Evolutionary conservation across 176 grass and related monocot genomes (phyloP).

Genomic region (Hordeum vulgare): DNA sequence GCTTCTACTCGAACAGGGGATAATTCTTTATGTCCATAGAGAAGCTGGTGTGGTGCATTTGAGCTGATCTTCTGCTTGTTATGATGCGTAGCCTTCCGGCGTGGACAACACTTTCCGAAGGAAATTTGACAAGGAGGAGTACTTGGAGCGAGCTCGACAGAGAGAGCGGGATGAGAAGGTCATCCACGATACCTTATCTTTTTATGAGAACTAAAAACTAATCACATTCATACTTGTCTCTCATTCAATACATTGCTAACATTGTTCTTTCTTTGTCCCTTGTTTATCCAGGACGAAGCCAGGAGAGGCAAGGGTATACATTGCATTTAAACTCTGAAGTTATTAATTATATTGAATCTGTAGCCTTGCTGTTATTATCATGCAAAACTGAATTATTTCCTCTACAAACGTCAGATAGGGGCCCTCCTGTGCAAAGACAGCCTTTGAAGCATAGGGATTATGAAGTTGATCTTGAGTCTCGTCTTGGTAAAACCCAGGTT

Average conservation of each 20-base stretch:
- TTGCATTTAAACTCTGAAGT: not conserved
- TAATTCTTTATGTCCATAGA: not conserved
- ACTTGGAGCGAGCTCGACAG: slow-evolving; percentile 77
- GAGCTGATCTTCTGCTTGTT: slow-evolving; percentile 14
- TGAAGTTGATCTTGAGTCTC: slow-evolving; percentile 96
- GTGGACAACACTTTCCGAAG: slow-evolving; percentile 88
- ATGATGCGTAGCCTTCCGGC: slow-evolving; percentile 54
- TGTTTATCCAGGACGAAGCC: slow-evolving; percentile 33
- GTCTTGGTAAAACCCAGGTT: slow-evolving; percentile 98
- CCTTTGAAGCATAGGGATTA: slow-evolving; percentile 96
- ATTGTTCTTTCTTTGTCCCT: slow-evolving; percentile 6
- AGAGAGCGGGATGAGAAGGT: slow-evolving; percentile 80
- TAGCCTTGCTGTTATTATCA: not conserved
- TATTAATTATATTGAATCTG: not conserved
- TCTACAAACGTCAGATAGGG: slow-evolving; percentile 48
- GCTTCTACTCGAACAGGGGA: not conserved
- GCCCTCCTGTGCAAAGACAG: slow-evolving; percentile 84
- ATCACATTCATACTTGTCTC: not conserved
- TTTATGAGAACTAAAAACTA: not conserved
- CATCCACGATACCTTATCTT: not conserved
- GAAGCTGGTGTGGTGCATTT: not conserved
- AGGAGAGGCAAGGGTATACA: slow-evolving; percentile 68
- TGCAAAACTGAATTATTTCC: not conserved
- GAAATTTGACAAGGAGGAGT: slow-evolving; percentile 92
- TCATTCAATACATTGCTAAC: not conserved